These are phyloP conservation scores for Trichoderma simmonsii DNA, from an alignment of 2,329 filamentous ascomycete genomes.

Conservation along the genomic window DNA sequence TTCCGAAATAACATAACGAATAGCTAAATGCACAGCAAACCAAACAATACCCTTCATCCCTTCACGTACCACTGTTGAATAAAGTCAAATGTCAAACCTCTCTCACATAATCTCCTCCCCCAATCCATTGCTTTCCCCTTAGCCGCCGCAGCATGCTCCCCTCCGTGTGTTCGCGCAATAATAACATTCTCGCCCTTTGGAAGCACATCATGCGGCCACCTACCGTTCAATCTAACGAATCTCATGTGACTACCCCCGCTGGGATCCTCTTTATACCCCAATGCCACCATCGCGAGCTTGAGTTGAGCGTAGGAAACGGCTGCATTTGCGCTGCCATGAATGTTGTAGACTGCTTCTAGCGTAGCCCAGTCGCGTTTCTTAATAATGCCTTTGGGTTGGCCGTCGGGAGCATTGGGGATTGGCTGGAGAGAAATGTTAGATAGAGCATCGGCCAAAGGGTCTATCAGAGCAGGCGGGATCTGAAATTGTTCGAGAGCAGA, in stretches of 20 bases:
- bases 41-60: not conserved
- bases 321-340: not conserved
- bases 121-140: not conserved
- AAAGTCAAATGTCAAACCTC: not conserved
- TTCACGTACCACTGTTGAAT: not conserved
- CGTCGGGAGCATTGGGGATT: conserved; percentile 12
- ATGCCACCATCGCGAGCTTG: conserved; percentile 10
- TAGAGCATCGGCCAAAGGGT: not conserved
- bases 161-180: conserved; percentile 19
- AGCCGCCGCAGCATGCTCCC: not conserved
- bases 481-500: not conserved
- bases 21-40: not conserved
- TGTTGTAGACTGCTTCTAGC: conserved; percentile 15
- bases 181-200: conserved; percentile 19
- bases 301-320: conserved; percentile 17
- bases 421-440: not conserved
- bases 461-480: not conserved
- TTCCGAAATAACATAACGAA: not conserved
- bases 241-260: not conserved
- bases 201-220: not conserved
- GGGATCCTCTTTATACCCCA: not conserved
- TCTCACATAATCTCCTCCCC: not conserved
- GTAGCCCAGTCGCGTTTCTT: conserved; percentile 23
- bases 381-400: not conserved
- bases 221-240: not conserved